Evolutionary conservation across 495 filamentous ascomycete genomes (phyloP).

Genomic region (Cetradonia linearis): DNA sequence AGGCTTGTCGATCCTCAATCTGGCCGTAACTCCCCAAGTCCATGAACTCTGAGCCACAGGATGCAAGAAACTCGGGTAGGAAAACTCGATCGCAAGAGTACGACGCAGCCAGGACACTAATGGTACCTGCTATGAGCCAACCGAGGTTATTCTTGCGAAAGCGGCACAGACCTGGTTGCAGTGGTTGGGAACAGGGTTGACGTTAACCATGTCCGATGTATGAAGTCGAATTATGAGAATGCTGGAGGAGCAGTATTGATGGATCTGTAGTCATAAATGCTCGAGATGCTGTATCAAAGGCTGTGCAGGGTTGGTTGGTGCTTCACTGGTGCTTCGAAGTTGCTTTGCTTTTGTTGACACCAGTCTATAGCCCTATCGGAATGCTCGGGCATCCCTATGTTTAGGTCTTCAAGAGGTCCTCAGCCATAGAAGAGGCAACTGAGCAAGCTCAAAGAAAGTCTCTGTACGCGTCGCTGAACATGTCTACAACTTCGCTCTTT

Average conservation of each 20-base stretch:
- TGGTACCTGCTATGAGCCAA: neutral
- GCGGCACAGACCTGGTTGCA: neutral
- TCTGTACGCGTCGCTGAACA: neutral
- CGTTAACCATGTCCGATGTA: neutral
- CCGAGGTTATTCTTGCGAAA: neutral
- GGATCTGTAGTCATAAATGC: neutral
- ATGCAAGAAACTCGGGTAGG: neutral
- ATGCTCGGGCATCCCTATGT: neutral
- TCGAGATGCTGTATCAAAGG: neutral
- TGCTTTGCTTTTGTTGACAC: neutral
- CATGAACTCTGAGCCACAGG: neutral
- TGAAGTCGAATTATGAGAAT: neutral
- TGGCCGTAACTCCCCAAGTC: neutral
- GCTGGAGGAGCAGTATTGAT: neutral
- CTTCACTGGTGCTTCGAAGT: neutral
- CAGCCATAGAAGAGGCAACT: neutral
- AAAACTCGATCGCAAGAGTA: too few species aligned
- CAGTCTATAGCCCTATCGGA: neutral
- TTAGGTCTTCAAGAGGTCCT: neutral
- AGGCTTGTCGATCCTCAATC: neutral
- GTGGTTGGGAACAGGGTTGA: neutral
- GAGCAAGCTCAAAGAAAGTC: neutral
- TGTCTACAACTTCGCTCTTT: neutral
- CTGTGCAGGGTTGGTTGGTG: slow-evolving; percentile 1
- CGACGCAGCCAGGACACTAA: too few species aligned